Evolutionary conservation across 208 protist species (phyloP), one percentile per base, ranked within the genome.

Genomic region (Sergeia podlipaevii): DNA sequence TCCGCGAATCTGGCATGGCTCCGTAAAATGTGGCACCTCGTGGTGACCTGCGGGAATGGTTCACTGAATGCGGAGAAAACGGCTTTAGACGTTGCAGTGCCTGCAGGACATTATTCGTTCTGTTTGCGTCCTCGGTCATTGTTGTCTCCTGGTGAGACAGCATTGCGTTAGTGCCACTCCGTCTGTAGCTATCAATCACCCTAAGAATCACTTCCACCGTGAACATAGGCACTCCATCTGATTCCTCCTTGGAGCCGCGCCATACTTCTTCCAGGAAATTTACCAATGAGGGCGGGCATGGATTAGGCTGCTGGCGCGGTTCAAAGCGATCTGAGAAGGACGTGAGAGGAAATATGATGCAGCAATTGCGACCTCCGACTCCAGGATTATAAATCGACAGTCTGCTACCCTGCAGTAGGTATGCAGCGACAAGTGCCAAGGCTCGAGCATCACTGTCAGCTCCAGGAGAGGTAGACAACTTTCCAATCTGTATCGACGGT

Each of bases 251-350:
- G 28, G 57, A 61, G 5, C 62, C 75, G 17, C 63, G 72, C 83
- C 87, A 94, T 36, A 91, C 80, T 13, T 80, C 82, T 44, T 88
- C 75, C 13, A 94, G 65, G 45, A 80, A 77, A 27, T 82, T 78
- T n/a, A 88, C 67, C 20, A 94, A 62, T 27, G 81, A 58, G 10
- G 43, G 38, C 13, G 87, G 80, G 45, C 80, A 90, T n/a, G 80
- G 80, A 47, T 91, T 79, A 5, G 75, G 72, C 23, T 60, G 55
- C 10, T 66, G n/a, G 32, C 65, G 70, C 24, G 60, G 63, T 43
- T 81, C 71, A 43, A 93, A 77, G 33, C 62, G 64, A 47, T 70
- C 56, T 18, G 69, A 69, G 3, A 60, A 70, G 20, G 68, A 47
- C 23, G 77, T 60, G 28, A 94, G 55, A 11, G 83, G 83, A 24